phyloP scores from a whole-genome alignment of 2,329 filamentous ascomycete genomes.

The Aspergillus quadrilineatus region DNA sequence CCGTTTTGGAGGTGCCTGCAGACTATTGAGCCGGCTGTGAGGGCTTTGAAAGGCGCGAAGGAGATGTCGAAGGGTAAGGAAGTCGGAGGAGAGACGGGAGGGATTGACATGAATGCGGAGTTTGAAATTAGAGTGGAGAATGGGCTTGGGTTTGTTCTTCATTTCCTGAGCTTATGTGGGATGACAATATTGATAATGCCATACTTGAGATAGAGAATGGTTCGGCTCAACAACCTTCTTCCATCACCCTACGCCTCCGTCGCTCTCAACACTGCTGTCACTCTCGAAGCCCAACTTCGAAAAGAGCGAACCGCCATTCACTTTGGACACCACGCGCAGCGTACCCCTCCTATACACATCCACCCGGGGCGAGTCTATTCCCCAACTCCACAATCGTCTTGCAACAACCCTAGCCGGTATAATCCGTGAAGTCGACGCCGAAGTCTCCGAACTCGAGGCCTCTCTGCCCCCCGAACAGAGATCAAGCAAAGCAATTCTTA shows the following conservation, averaged over 20 bases:
- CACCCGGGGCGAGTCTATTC: slow-evolving; percentile 73
- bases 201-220: slow-evolving; percentile 62
- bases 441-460: slow-evolving; percentile 40
- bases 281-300: neutral
- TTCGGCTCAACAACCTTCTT: slow-evolving; percentile 79
- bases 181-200: neutral
- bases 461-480: slow-evolving; percentile 51
- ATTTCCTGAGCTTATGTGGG: neutral
- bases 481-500: slow-evolving; percentile 61
- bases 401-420: slow-evolving; percentile 68
- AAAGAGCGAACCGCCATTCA: neutral
- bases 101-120: slow-evolving; percentile 37
- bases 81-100: slow-evolving; percentile 16
- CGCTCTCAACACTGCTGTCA: slow-evolving; percentile 49
- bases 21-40: slow-evolving; percentile 68
- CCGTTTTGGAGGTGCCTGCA: slow-evolving; percentile 87
- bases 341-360: slow-evolving; percentile 66
- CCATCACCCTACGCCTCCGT: slow-evolving; percentile 76
- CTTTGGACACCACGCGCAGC: slow-evolving; percentile 43
- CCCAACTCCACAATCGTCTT: slow-evolving; percentile 75
- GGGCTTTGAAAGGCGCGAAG: slow-evolving; percentile 19
- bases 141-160: slow-evolving; percentile 47
- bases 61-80: neutral
- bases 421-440: slow-evolving; percentile 68
- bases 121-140: slow-evolving; percentile 51